Evolutionary conservation across 1,284 basidiomycete genomes (phyloP).

Genomic region (Microbotryum lychnidis-dioicae): DNA sequence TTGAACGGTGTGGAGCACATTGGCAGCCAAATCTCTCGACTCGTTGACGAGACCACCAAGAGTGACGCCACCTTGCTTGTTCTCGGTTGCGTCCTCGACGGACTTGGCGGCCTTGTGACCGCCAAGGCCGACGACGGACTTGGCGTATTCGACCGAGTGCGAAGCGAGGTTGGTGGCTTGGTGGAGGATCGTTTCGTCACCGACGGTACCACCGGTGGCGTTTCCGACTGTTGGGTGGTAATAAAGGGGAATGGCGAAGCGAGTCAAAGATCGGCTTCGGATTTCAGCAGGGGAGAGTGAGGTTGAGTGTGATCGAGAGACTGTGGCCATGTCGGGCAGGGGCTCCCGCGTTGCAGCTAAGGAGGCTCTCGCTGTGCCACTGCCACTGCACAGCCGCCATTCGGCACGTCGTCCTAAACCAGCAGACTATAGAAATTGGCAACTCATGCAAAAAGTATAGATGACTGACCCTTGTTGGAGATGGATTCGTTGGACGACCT

Average conservation of each 20-base stretch:
- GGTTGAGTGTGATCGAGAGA: too few species aligned
- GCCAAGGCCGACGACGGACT: conserved; percentile 15
- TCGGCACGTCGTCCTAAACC: too few species aligned
- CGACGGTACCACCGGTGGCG: conserved; percentile 16
- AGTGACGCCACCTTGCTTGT: conserved; percentile 10
- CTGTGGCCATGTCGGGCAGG: too few species aligned
- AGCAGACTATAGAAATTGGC: too few species aligned
- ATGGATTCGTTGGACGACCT: conserved; percentile 15
- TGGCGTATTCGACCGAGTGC: conserved; percentile 23
- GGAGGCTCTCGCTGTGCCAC: too few species aligned
- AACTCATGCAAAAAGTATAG: too few species aligned
- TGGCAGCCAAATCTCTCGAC: conserved; percentile 16
- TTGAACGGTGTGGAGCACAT: conserved; percentile 13
- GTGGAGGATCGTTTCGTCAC: conserved; percentile 16
- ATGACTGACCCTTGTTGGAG: conserved; percentile 8
- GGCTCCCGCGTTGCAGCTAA: too few species aligned
- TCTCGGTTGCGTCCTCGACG: conserved; percentile 6
- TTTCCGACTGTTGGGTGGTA: conserved; percentile 7
- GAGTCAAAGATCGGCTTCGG: too few species aligned
- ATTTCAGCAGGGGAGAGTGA: too few species aligned
- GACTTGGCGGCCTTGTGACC: conserved; percentile 1
- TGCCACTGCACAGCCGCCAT: too few species aligned
- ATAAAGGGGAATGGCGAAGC: neutral
- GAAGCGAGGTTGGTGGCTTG: conserved; percentile 15
- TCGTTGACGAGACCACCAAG: conserved; percentile 24